These are phyloP conservation scores for Dipodascus geniculatus DNA, from an alignment of 805 yeast species.

Conservation along the genomic window DNA sequence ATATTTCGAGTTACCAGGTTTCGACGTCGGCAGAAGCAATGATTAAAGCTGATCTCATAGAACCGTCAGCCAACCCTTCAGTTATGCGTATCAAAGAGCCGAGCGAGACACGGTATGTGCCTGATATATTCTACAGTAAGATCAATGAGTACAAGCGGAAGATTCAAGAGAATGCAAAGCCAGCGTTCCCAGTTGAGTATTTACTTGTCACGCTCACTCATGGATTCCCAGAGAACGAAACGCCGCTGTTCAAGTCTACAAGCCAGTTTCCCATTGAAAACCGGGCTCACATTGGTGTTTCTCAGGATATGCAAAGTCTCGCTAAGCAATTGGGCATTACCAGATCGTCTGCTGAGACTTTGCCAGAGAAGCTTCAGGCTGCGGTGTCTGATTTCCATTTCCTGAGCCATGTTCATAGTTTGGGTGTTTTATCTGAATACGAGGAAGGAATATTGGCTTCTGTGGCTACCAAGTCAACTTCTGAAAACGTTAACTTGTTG, in stretches of 20 bases:
- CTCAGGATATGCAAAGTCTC: slow-evolving; percentile 46
- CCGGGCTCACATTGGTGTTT: slow-evolving; percentile 60
- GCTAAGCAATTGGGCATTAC: slow-evolving; percentile 36
- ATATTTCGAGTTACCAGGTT: slow-evolving; percentile 82
- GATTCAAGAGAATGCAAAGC: slow-evolving; percentile 81
- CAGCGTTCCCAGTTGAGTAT: slow-evolving; percentile 89
- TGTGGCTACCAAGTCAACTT: slow-evolving; percentile 33
- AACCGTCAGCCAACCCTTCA: slow-evolving; percentile 85
- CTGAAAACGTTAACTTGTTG: slow-evolving; percentile 38
- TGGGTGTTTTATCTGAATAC: slow-evolving; percentile 43
- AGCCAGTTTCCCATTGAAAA: slow-evolving; percentile 62
- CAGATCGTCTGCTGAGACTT: slow-evolving; percentile 12
- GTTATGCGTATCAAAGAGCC: slow-evolving; percentile 71
- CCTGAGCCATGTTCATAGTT: slow-evolving; percentile 41
- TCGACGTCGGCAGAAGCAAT: slow-evolving; percentile 79
- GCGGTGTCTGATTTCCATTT: slow-evolving; percentile 67
- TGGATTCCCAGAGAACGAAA: slow-evolving; percentile 67
- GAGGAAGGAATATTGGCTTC: slow-evolving; percentile 42
- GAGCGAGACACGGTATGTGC: slow-evolving; percentile 71
- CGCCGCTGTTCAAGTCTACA: slow-evolving; percentile 36
- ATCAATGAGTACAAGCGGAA: slow-evolving; percentile 80
- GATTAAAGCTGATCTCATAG: slow-evolving; percentile 72
- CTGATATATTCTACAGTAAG: slow-evolving; percentile 79
- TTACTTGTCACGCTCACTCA: slow-evolving; percentile 78
- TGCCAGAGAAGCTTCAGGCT: slow-evolving; percentile 22